Evolutionary conservation across 768 basidiomycete species (phyloP).

Genomic region (Boletellus ananiceps): DNA sequence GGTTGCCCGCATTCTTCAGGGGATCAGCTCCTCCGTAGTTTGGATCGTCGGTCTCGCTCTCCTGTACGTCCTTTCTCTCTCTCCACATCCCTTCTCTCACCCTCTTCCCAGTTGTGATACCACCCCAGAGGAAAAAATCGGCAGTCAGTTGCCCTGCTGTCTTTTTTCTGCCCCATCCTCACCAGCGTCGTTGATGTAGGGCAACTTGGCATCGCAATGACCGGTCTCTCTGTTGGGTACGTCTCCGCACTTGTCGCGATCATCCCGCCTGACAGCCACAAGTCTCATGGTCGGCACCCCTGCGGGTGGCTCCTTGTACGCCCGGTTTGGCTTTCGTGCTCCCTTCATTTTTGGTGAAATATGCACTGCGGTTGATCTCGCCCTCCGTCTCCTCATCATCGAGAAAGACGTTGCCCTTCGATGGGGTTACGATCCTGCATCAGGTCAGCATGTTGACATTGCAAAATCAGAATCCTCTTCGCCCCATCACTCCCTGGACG

Average conservation of each 20-base stretch:
- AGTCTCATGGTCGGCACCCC: slow-evolving; percentile 57
- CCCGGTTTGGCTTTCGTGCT: slow-evolving; percentile 52
- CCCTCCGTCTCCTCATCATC: slow-evolving; percentile 52
- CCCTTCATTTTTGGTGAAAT: slow-evolving; percentile 54
- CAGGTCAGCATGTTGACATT: slow-evolving; percentile 7
- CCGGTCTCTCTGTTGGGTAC: slow-evolving; percentile 53
- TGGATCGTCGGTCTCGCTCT: slow-evolving; percentile 62
- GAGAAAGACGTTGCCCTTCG: slow-evolving; percentile 48
- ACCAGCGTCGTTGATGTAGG: slow-evolving; percentile 29
- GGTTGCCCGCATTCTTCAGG: slow-evolving; percentile 55
- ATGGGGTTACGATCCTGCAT: slow-evolving; percentile 45
- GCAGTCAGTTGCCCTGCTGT: slow-evolving; percentile 36
- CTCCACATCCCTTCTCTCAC: slow-evolving; percentile 7
- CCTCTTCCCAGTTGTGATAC: slow-evolving; percentile 47
- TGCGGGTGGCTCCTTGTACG: slow-evolving; percentile 50
- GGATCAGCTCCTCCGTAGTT: slow-evolving; percentile 54
- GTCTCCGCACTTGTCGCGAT: not conserved
- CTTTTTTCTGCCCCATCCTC: not conserved
- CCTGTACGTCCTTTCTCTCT: slow-evolving; percentile 34
- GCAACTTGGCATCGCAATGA: slow-evolving; percentile 59
- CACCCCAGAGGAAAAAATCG: slow-evolving; percentile 44
- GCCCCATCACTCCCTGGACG: not conserved
- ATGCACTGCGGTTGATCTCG: slow-evolving; percentile 45
- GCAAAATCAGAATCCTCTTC: slow-evolving; percentile 5
- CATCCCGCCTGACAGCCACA: not conserved